phyloP scores from a whole-genome alignment of 2,329 filamentous ascomycete genomes.

The Dactylonectria macrodidyma region DNA sequence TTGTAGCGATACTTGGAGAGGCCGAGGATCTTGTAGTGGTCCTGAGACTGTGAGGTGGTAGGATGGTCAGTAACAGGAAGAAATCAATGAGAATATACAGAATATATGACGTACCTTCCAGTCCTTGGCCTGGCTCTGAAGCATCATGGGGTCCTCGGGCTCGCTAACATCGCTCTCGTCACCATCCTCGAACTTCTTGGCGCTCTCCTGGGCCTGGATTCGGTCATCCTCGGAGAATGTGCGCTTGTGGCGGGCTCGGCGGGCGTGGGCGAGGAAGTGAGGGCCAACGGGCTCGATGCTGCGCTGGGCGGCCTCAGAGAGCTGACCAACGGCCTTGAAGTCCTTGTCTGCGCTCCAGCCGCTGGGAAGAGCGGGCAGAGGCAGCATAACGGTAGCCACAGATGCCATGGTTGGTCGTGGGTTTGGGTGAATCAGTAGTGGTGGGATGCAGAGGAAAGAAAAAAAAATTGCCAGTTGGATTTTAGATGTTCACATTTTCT shows the following conservation, averaged over 20 bases:
- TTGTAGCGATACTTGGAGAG: constrained; percentile 92
- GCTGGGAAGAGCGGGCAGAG: constrained; percentile 82
- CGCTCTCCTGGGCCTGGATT: constrained; percentile 94
- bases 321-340: constrained; percentile 86
- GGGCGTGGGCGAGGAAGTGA: constrained; percentile 97
- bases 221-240: constrained; percentile 99
- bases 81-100: not conserved
- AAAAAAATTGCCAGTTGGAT: constrained; percentile 32
- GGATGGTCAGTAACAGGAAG: not conserved
- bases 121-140: constrained; percentile 95
- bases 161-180: constrained; percentile 94
- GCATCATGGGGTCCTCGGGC: constrained; percentile 91
- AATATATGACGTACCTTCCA: constrained; percentile 83
- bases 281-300: constrained; percentile 96
- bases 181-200: constrained; percentile 95
- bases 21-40: constrained; percentile 97
- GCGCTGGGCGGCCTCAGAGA: constrained; percentile 85
- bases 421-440: constrained; percentile 38
- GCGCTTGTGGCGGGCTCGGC: constrained; percentile 94
- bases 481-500: constrained; percentile 41
- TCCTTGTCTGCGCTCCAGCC: constrained; percentile 92
- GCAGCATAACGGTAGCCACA: constrained; percentile 71
- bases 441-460: constrained; percentile 35
- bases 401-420: constrained; percentile 70
- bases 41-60: constrained; percentile 78